These are phyloP conservation scores for Wickerhamomyces subpelliculosus DNA, from an alignment of 805 yeast species.

Conservation along the genomic window DNA sequence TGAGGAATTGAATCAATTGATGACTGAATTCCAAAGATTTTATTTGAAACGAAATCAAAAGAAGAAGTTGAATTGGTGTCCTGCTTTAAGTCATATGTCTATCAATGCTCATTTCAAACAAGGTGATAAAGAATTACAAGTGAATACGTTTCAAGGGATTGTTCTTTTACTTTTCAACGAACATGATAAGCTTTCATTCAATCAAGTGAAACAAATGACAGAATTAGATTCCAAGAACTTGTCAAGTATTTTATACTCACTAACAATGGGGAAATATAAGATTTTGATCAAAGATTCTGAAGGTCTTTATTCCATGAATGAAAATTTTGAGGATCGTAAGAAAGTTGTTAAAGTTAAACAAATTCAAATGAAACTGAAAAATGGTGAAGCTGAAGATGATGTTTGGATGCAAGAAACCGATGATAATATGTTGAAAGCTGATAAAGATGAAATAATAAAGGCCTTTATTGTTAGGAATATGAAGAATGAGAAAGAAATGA, in stretches of 20 bases:
- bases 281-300: constrained; percentile 8
- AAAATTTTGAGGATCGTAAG: constrained; percentile 10
- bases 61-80: constrained; percentile 13
- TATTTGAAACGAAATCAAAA: constrained; percentile 7
- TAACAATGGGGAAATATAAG: constrained; percentile 16
- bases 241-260: constrained; percentile 15
- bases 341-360: constrained; percentile 11
- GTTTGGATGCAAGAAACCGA: constrained; percentile 1
- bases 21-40: constrained; percentile 7
- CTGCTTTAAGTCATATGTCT: constrained; percentile 16
- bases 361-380: constrained; percentile 13
- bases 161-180: constrained; percentile 16
- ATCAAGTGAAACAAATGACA: constrained; percentile 7
- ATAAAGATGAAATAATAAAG: constrained; percentile 8
- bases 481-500: constrained; percentile 8
- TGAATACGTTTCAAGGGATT: constrained; percentile 14
- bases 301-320: constrained; percentile 11
- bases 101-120: constrained; percentile 9
- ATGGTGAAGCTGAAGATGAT: constrained; percentile 7
- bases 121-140: constrained; percentile 14
- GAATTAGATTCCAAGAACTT: constrained; percentile 11
- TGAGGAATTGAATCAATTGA: constrained; percentile 1
- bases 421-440: not conserved
- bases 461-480: constrained; percentile 16
- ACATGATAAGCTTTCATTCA: constrained; percentile 6